Base-by-base conservation (phyloP, 2,329 filamentous ascomycete species). In the Ophiostoma tasmaniense region DNA sequence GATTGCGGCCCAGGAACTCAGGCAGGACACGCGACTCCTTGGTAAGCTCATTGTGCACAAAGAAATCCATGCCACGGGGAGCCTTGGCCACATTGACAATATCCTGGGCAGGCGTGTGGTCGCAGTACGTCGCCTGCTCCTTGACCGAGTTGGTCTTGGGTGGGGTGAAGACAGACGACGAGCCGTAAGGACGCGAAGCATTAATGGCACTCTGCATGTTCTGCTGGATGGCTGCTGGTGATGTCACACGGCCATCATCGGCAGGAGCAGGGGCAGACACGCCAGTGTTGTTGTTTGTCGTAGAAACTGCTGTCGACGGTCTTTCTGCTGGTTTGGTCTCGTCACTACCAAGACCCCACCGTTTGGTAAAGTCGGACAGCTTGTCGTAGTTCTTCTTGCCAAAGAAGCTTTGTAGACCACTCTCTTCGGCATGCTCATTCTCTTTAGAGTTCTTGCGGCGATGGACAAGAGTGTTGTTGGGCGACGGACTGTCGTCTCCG, bases 51-150 rank as follows among this genome's bases (percentile, higher is more conserved):
- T 83, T 88, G 20, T 85, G 81, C 20, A 93, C 80, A 75, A 92
- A 94, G 45, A 96, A 84, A 70, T 90, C 89, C 78, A 93, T 89
- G 3, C 89, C 87, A 66, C 88, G 88, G 2, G 87, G 85, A 3
- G 91, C 85, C 64, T 91, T 87, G 4, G 89, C 89, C 14, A 88
- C 84, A 74, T 90, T 89, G 20, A 82, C 81, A 13, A 97, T 86
- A 77, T 96, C 88, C 69, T 93, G 87, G 0, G 87, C 87, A 1
- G 90, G 87, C 30, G 82, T 89, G 73, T 87, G 85, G 79, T 97
- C 93, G 77, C 93, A 97, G 79, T 97, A 97, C 0, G 90, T 90
- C 52, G 89, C 86, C 73, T 92, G 90, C 77, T 97, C 93, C 75
- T 90, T 90, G 73, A 97, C 88, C 66, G 89, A 81, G 71, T 87